phyloP scores from a whole-genome alignment of 83 land plant species.

The Picea engelmannii region DNA sequence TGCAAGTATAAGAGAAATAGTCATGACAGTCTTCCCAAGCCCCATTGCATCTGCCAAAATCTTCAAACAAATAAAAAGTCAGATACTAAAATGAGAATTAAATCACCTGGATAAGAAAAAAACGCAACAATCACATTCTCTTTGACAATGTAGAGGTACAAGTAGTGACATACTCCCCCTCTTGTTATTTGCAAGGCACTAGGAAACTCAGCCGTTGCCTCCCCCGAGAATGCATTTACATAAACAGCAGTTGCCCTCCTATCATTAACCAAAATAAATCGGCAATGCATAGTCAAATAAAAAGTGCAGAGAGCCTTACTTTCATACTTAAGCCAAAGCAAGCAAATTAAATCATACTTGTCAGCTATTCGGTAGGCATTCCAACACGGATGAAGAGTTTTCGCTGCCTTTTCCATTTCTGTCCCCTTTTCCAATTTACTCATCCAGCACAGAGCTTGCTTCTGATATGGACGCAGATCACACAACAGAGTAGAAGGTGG shows the following conservation, averaged over 20 bases:
- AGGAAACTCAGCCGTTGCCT: slow-evolving; percentile 81
- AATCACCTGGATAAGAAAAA: slow-evolving; percentile 1
- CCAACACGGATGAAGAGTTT: slow-evolving; percentile 91
- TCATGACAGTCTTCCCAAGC: slow-evolving; percentile 93
- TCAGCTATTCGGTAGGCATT: slow-evolving; percentile 66
- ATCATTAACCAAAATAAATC: slow-evolving; percentile 4
- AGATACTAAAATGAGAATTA: not conserved
- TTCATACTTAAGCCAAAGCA: not conserved
- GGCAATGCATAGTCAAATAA: not conserved
- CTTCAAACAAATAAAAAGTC: slow-evolving; percentile 31
- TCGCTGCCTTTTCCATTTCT: slow-evolving; percentile 60
- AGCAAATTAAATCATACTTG: slow-evolving; percentile 36
- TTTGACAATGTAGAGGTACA: not conserved
- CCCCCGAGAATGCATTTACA: slow-evolving; percentile 87
- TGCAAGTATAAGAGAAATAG: slow-evolving; percentile 69
- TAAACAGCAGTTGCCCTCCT: slow-evolving; percentile 72
- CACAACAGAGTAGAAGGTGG: slow-evolving; percentile 66
- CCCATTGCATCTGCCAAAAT: slow-evolving; percentile 97
- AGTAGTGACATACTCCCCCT: slow-evolving; percentile 70
- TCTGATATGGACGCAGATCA: slow-evolving; percentile 77
- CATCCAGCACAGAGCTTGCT: slow-evolving; percentile 97
- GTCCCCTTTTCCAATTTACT: slow-evolving; percentile 56
- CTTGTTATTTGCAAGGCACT: slow-evolving; percentile 67
- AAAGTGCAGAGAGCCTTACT: not conserved
- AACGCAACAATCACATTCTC: not conserved